phyloP scores from a whole-genome alignment of 2,329 filamentous ascomycete species.

The Neonectria punicea region DNA sequence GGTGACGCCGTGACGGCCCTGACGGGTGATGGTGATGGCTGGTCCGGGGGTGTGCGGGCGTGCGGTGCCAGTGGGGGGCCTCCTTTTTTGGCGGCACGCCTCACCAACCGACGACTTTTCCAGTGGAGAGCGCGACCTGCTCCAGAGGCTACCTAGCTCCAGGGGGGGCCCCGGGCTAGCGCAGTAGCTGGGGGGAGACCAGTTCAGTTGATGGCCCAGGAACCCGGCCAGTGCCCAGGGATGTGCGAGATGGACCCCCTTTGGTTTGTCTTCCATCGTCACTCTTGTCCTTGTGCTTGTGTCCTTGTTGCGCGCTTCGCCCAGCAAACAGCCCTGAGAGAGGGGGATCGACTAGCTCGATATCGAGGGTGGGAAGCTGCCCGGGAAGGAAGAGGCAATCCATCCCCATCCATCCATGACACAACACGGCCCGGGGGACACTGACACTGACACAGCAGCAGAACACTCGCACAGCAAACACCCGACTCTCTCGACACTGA shows the following conservation, averaged over 20 bases:
- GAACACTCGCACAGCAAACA: background rate
- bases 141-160: slow-evolving; percentile 16
- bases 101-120: slow-evolving; percentile 26
- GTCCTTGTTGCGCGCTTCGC: background rate
- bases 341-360: background rate
- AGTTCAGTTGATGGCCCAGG: slow-evolving; percentile 28
- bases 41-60: slow-evolving; percentile 26
- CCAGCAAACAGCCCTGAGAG: background rate
- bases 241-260: slow-evolving; percentile 32
- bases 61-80: slow-evolving; percentile 36
- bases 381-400: background rate
- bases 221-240: slow-evolving; percentile 24
- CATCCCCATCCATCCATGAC: no score
- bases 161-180: slow-evolving; percentile 30
- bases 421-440: background rate
- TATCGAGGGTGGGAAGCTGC: background rate
- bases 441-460: background rate
- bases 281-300: slow-evolving; percentile 6
- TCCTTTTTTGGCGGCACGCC: slow-evolving; percentile 23
- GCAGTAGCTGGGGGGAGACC: slow-evolving; percentile 9
- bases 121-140: slow-evolving; percentile 27
- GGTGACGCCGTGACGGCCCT: slow-evolving; percentile 7
- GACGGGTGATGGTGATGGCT: slow-evolving; percentile 26
- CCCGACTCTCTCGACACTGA: background rate
- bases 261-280: slow-evolving; percentile 4